Conservation (phyloP, 164 flowering plant genomes). For the Sextonia rubra region DNA sequence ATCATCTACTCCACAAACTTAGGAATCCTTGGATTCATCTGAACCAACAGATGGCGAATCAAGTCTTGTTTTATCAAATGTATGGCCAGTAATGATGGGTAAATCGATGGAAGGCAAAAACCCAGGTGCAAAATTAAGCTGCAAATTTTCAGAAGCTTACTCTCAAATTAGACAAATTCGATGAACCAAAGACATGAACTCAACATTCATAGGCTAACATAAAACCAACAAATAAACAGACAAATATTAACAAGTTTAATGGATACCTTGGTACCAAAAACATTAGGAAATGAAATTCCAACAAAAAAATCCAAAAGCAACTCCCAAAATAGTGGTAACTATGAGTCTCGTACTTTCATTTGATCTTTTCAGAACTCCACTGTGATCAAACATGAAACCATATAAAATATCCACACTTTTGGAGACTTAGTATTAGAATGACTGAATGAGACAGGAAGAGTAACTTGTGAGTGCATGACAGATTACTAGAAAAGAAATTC, state of each 20-base stretch:
- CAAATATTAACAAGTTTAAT: background rate
- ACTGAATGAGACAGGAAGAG: background rate
- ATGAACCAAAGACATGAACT: slow-evolving; percentile 8
- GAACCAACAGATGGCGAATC: background rate
- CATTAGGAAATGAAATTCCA: slow-evolving; percentile 74
- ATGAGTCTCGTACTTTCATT: slow-evolving; percentile 60
- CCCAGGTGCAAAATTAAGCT: slow-evolving; percentile 64
- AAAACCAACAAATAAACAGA: background rate
- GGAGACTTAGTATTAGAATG: background rate
- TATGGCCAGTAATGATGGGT: slow-evolving; percentile 17
- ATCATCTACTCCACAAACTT: slow-evolving; percentile 25
- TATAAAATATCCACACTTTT: background rate
- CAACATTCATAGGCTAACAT: background rate
- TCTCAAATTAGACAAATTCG: background rate
- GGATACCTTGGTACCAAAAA: slow-evolving; percentile 58
- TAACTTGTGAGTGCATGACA: background rate
- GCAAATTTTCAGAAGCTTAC: slow-evolving; percentile 15
- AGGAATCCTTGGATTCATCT: slow-evolving; percentile 22
- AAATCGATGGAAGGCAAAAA: slow-evolving; percentile 49
- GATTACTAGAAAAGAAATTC: background rate
- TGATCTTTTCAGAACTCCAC: slow-evolving; percentile 51
- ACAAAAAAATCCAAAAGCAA: slow-evolving; percentile 73
- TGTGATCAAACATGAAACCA: slow-evolving; percentile 21
- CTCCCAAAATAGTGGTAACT: slow-evolving; percentile 61
- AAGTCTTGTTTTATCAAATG: slow-evolving; percentile 5